Evolutionary conservation across 306 rosid genomes (phyloP), one percentile per base, ranked within the genome.

Genomic region (Vigna angularis): DNA sequence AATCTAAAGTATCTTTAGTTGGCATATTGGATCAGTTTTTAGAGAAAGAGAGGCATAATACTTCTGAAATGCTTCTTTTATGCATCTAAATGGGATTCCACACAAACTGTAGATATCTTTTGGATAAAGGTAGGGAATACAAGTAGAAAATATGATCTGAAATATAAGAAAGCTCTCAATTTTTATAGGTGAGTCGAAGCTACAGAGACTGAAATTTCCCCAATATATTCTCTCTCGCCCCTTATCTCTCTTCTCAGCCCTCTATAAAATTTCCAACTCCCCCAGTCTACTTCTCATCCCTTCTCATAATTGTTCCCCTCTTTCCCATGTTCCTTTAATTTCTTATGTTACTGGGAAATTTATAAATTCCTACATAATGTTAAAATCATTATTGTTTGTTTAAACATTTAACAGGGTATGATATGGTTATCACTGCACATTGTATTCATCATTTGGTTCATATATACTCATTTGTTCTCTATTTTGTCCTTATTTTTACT

Each of bases 1-100:
- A 49, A 58, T 84, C 77, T 78, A 72, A 30, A 82, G 42, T 82
- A 80, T 80, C 50, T 80, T 80, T 63, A 51, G 74, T 45, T 45
- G 68, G 70, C 66, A 74, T 63, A 50, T 47, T 12, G 18, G 17
- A 42, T 12, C 36, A 42, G 36, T 44, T 42, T 18, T 32, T 66
- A 42, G 71, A 66, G 74, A 72, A 34, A 20, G 42, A 55, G n/a
- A 81, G 30, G 12, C 78, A 38, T 26, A 57, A 9, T 69, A 44
- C 67, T 44, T 24, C 57, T 26, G 78, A 44, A 57, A 61, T 42
- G 11, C 59, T 42, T 74, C 59, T 15, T 48, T 49, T 14, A 68
- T 68, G 49, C 16, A 58, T 26, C 17, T 59, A 74, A 2, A 73
- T n/a, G 17, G 44, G 67, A 58, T 58, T 62, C 44, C 17, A 74